These are phyloP conservation scores for Pyrenula aspistea DNA, from an alignment of 495 filamentous ascomycete genomes.

Conservation along the genomic window DNA sequence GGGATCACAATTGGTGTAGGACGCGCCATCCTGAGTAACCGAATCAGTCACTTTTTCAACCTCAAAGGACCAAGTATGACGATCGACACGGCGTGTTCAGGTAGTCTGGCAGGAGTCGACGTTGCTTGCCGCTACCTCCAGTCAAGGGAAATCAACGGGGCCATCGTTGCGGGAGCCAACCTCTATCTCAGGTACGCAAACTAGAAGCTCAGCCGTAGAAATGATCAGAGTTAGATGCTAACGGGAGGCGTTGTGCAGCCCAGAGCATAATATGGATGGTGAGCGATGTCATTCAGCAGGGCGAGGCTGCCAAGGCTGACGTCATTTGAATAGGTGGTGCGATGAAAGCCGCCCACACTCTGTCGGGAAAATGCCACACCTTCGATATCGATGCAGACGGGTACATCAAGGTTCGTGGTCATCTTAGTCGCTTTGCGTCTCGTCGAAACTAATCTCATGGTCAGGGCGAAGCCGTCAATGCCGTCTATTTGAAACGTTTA, in stretches of 20 bases:
- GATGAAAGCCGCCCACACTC: constrained; percentile 10
- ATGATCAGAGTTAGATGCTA: too few species aligned
- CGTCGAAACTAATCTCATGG: too few species aligned
- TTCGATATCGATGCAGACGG: constrained; percentile 30
- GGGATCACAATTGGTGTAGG: constrained; percentile 12
- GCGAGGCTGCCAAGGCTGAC: too few species aligned
- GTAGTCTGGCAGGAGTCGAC: constrained; percentile 15
- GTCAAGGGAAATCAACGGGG: constrained; percentile 15
- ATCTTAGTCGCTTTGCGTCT: too few species aligned
- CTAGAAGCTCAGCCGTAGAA: too few species aligned
- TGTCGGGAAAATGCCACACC: constrained; percentile 20
- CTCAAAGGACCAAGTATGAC: constrained; percentile 20
- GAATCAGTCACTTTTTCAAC: constrained; percentile 20
- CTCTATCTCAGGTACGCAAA: constrained; percentile 5
- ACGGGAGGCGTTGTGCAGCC: too few species aligned
- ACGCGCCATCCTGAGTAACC: constrained; percentile 14
- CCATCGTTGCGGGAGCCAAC: constrained; percentile 39
- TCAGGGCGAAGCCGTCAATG: constrained; percentile 47
- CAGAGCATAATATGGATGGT: constrained; percentile 3
- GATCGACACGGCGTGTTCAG: constrained; percentile 20
- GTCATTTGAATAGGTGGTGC: too few species aligned
- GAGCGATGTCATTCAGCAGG: too few species aligned
- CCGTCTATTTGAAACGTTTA: constrained; percentile 48
- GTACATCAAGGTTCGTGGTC: constrained; percentile 21
- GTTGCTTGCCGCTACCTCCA: constrained; percentile 14